Evolutionary conservation across 78 protist species (phyloP).

Genomic region (Acrasis kona): DNA sequence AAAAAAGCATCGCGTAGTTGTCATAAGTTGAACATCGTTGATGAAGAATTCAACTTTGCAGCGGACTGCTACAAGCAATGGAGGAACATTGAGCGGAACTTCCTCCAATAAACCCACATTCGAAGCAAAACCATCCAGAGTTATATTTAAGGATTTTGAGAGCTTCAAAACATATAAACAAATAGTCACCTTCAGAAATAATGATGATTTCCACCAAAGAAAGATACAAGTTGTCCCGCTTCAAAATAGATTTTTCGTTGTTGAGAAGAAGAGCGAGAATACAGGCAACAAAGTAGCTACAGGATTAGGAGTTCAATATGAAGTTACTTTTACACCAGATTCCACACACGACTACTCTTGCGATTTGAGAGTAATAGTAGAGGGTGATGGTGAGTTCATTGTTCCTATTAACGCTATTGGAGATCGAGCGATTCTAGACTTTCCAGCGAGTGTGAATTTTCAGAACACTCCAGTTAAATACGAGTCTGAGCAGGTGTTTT

Average conservation of each 20-base stretch:
- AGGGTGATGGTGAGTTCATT: slow-evolving; percentile 54
- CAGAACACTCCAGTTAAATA: slow-evolving; percentile 15
- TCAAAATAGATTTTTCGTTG: slow-evolving; percentile 15
- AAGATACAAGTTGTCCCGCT: slow-evolving; percentile 23
- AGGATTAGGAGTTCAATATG: slow-evolving; percentile 36
- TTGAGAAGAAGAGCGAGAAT: not conserved
- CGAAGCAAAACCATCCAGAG: slow-evolving; percentile 27
- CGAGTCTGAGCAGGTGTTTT: not conserved
- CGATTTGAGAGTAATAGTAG: slow-evolving; percentile 35
- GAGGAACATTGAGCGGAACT: too few species aligned
- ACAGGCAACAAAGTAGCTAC: slow-evolving; percentile 35
- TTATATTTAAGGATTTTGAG: slow-evolving; percentile 18
- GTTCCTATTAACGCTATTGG: slow-evolving; percentile 46
- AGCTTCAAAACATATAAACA: slow-evolving; percentile 6
- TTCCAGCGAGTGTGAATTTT: slow-evolving; percentile 30
- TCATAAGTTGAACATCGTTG: too few species aligned
- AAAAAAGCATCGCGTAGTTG: too few species aligned
- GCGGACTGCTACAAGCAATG: too few species aligned
- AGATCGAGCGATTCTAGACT: slow-evolving; percentile 31
- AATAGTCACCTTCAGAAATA: slow-evolving; percentile 25
- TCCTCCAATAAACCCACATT: too few species aligned
- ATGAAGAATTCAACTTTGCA: too few species aligned
- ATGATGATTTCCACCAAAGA: not conserved
- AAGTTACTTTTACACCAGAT: slow-evolving; percentile 24
- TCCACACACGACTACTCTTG: slow-evolving; percentile 21